Evolutionary conservation across 768 basidiomycete genomes (phyloP).

Genomic region (Hortiboletus campestris): DNA sequence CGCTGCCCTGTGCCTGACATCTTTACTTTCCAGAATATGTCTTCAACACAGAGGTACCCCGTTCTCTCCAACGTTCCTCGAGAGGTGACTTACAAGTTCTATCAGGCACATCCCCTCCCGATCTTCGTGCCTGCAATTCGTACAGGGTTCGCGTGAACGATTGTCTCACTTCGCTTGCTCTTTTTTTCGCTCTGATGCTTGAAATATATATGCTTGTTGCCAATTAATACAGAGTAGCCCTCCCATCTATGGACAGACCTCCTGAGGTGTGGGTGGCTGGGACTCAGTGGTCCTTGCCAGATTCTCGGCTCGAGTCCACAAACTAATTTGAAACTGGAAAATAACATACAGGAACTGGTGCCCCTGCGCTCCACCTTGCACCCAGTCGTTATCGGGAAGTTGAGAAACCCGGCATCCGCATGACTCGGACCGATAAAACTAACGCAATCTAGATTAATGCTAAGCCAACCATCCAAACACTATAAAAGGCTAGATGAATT

Average conservation of each 20-base stretch:
- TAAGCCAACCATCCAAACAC: slow-evolving; percentile 4
- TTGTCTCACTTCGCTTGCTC: background rate
- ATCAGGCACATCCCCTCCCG: slow-evolving; percentile 69
- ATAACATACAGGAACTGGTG: background rate
- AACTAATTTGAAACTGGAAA: background rate
- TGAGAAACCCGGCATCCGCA: background rate
- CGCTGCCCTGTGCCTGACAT: slow-evolving; percentile 6
- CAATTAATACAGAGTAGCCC: background rate
- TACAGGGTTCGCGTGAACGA: slow-evolving; percentile 46
- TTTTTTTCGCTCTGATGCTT: background rate
- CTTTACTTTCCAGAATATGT: slow-evolving; percentile 59
- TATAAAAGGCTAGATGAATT: slow-evolving; percentile 14
- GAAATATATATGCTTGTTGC: background rate
- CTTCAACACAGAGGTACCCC: slow-evolving; percentile 84
- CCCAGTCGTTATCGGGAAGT: background rate
- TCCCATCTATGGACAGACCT: background rate
- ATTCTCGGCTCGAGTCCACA: background rate
- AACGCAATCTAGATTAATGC: slow-evolving; percentile 8
- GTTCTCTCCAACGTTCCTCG: background rate
- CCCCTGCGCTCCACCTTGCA: background rate
- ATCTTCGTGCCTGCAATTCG: slow-evolving; percentile 56
- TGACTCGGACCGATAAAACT: background rate
- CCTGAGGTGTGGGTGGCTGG: background rate
- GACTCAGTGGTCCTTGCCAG: background rate
- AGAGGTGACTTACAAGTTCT: background rate